Evolutionary conservation across 495 filamentous ascomycete species (phyloP).

Genomic region (Aspergillus taichungensis): DNA sequence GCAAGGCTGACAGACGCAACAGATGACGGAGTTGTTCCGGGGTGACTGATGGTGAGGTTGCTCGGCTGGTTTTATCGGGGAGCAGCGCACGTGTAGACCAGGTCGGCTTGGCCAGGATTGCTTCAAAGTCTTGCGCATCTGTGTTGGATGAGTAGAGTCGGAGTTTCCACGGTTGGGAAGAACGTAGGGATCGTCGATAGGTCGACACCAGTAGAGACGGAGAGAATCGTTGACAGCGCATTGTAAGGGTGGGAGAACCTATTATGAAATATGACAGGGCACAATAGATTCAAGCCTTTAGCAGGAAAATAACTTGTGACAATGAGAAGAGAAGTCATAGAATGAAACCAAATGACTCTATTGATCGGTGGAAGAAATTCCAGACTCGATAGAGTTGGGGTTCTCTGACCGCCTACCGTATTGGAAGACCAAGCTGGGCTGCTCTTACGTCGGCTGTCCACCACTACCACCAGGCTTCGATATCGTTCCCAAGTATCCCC

Average conservation of each 20-base stretch:
- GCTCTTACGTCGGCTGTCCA: too few relatives aligned
- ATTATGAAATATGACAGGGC: not conserved
- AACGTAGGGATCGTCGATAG: conserved; percentile 1
- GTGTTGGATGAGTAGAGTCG: conserved; percentile 23
- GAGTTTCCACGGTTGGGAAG: conserved; percentile 1
- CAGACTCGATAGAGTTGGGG: too few relatives aligned
- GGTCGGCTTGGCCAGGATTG: conserved; percentile 59
- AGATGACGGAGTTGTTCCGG: conserved; percentile 67
- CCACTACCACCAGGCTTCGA: too few relatives aligned
- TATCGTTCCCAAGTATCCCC: too few relatives aligned
- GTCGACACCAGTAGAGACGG: conserved; percentile 11
- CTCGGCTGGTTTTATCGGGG: conserved; percentile 30
- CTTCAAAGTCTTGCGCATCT: conserved; percentile 30
- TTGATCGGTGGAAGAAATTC: too few relatives aligned
- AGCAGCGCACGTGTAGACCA: conserved; percentile 85
- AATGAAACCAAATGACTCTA: too few relatives aligned
- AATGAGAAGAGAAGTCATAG: not conserved
- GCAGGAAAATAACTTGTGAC: too few relatives aligned
- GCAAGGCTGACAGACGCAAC: conserved; percentile 81
- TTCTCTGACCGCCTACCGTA: too few relatives aligned
- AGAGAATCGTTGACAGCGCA: conserved; percentile 11
- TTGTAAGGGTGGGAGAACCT: not conserved
- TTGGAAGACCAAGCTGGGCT: too few relatives aligned
- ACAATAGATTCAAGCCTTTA: too few relatives aligned
- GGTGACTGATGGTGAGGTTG: conserved; percentile 31